These are phyloP conservation scores for Chrysopogon serrulatus DNA, from an alignment of 176 grass and related monocot species.

Conservation along the genomic window DNA sequence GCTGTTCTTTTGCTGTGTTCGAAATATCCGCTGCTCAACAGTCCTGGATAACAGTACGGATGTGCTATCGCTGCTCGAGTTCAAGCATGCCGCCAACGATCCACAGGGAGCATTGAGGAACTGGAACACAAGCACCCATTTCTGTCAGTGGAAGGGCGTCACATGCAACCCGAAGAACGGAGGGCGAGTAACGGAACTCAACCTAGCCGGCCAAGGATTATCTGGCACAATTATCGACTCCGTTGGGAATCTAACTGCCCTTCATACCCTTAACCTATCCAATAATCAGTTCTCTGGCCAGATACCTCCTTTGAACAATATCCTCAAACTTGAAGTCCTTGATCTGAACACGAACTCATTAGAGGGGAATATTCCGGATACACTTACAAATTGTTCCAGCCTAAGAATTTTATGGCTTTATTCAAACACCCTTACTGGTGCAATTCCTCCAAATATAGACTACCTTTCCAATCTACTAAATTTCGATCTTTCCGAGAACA, in stretches of 20 bases:
- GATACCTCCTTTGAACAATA: not conserved
- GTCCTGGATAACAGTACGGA: not conserved
- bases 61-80: not conserved
- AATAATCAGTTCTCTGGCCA: not conserved
- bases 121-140: not conserved
- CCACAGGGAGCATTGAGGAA: not conserved
- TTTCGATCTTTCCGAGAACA: not conserved
- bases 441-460: not conserved
- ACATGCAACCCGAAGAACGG: not conserved
- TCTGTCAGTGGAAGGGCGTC: not conserved
- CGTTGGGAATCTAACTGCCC: not conserved
- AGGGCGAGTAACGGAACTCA: not conserved
- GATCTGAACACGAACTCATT: not conserved
- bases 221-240: not conserved
- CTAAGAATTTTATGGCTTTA: not conserved
- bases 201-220: not conserved
- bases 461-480: not conserved
- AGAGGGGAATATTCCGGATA: not conserved
- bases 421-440: not conserved
- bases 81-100: not conserved
- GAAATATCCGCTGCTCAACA: not conserved
- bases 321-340: not conserved
- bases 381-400: not conserved
- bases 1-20: not conserved
- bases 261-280: not conserved